phyloP scores from a whole-genome alignment of 2,329 filamentous ascomycete species.

The Fusarium sp. region DNA sequence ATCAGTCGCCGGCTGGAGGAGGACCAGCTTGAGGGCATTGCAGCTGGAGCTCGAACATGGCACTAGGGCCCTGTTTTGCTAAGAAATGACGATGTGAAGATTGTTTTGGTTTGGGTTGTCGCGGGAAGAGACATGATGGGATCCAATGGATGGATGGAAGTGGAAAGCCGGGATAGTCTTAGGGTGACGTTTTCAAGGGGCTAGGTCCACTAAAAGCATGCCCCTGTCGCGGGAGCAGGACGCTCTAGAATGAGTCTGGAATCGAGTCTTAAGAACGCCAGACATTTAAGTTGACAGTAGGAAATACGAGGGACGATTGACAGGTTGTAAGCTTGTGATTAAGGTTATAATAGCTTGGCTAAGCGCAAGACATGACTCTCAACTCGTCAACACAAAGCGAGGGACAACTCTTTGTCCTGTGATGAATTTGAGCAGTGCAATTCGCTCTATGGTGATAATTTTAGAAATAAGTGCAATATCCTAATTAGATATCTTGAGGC shows the following conservation, averaged over 20 bases:
- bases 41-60: constrained; percentile 36
- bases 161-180: not conserved
- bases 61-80: constrained; percentile 28
- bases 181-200: constrained; percentile 20
- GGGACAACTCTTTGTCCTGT: not conserved
- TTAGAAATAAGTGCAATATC: not conserved
- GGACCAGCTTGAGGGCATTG: constrained; percentile 40
- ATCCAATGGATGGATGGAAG: not conserved
- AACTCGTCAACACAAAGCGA: not conserved
- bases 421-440: not conserved
- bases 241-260: not conserved
- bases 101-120: not conserved
- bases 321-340: not conserved
- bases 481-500: too few relatives aligned
- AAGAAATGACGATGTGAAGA: not conserved
- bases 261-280: not conserved
- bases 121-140: constrained; percentile 18
- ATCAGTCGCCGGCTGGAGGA: constrained; percentile 41
- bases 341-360: not conserved
- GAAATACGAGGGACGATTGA: not conserved
- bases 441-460: not conserved
- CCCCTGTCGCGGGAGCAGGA: not conserved
- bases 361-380: not conserved
- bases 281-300: not conserved
- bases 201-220: constrained; percentile 23